phyloP scores from a whole-genome alignment of 2,329 filamentous ascomycete species.

The Thielaviopsis euricoi region DNA sequence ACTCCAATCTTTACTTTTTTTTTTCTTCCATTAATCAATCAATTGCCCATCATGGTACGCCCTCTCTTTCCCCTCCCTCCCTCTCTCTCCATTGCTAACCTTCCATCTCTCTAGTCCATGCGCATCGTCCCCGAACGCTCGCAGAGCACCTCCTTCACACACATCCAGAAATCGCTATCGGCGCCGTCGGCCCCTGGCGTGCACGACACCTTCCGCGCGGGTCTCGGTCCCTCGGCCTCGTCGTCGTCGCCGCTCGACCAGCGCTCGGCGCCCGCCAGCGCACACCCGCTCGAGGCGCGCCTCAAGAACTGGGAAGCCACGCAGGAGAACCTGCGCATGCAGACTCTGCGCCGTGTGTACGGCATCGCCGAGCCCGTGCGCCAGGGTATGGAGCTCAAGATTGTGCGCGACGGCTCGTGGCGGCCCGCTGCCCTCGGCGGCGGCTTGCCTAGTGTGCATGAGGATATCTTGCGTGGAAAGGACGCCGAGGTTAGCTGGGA shows the following conservation, averaged over 20 bases:
- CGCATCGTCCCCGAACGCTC: slow-evolving; percentile 63
- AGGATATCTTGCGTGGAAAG: slow-evolving; percentile 70
- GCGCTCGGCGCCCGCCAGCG: slow-evolving; percentile 31
- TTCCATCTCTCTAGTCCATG: slow-evolving; percentile 46
- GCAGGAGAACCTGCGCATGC: slow-evolving; percentile 77
- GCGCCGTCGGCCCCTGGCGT: slow-evolving; percentile 87
- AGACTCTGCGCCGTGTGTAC: slow-evolving; percentile 69
- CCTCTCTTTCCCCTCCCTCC: no score
- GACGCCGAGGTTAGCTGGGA: slow-evolving; percentile 78
- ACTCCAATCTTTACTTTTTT: background rate
- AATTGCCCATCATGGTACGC: slow-evolving; percentile 8
- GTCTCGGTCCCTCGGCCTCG: slow-evolving; percentile 49
- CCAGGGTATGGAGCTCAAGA: slow-evolving; percentile 88
- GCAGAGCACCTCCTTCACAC: slow-evolving; percentile 50
- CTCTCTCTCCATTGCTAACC: slow-evolving; percentile 7
- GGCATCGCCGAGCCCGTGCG: slow-evolving; percentile 87
- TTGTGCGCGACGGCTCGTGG: slow-evolving; percentile 66
- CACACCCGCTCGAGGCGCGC: slow-evolving; percentile 83
- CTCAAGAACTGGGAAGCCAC: slow-evolving; percentile 81
- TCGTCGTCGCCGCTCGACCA: slow-evolving; percentile 22
- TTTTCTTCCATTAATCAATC: background rate
- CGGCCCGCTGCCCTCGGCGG: slow-evolving; percentile 52
- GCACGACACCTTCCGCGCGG: slow-evolving; percentile 81
- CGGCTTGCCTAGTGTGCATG: slow-evolving; percentile 52
- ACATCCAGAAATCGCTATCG: slow-evolving; percentile 42